phyloP scores from a whole-genome alignment of 2,329 filamentous ascomycete genomes.

The Curvularia verruculosa region DNA sequence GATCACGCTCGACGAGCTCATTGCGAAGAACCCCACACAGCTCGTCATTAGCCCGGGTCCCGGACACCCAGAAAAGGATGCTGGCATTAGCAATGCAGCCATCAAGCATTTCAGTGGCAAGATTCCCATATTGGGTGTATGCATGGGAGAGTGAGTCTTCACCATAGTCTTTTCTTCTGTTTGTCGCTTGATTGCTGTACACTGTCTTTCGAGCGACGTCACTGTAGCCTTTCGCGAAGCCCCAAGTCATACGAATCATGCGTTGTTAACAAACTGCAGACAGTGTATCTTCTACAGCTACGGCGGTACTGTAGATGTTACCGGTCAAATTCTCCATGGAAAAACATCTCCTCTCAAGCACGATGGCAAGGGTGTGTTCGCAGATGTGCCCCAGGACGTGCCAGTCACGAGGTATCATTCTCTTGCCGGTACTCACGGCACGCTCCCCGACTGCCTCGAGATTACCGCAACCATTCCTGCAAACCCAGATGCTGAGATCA shows the following conservation, averaged over 20 bases:
- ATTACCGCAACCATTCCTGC: constrained; percentile 84
- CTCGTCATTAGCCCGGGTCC: constrained; percentile 94
- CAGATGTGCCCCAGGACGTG: constrained; percentile 76
- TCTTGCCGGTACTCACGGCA: constrained; percentile 86
- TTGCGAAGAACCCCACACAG: constrained; percentile 85
- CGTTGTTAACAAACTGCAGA: constrained; percentile 49
- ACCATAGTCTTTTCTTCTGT: neutral
- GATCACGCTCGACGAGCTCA: constrained; percentile 81
- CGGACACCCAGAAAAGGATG: constrained; percentile 88
- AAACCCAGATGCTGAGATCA: constrained; percentile 73
- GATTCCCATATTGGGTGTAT: constrained; percentile 95
- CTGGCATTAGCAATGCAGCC: constrained; percentile 89
- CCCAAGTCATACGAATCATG: neutral
- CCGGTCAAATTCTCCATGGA: constrained; percentile 94
- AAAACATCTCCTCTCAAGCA: constrained; percentile 93
- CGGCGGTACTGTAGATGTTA: constrained; percentile 87
- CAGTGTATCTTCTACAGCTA: constrained; percentile 97
- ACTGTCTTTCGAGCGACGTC: neutral
- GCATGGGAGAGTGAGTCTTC: constrained; percentile 89
- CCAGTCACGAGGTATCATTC: constrained; percentile 97
- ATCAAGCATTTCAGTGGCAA: constrained; percentile 92
- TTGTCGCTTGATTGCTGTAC: neutral
- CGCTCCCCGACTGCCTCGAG: constrained; percentile 83
- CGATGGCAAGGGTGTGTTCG: constrained; percentile 90
- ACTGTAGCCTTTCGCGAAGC: neutral